Conservation (phyloP, 1,284 basidiomycete species). For the Phellinidium pouzarii region DNA sequence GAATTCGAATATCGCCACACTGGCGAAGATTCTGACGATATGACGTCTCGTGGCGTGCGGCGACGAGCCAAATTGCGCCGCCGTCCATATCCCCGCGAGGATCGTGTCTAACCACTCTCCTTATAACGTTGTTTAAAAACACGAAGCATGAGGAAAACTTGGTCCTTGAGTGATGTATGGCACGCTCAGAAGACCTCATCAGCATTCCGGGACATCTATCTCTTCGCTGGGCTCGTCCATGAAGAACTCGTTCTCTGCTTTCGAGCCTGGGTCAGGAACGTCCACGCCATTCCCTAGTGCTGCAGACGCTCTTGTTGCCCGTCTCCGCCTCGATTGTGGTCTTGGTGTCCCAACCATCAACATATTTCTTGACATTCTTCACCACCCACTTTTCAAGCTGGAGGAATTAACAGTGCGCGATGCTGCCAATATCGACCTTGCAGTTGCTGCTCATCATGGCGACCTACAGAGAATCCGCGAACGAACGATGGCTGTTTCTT, state of each 20-base stretch:
- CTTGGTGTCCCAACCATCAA: slow-evolving; percentile 14
- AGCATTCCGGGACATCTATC: neutral
- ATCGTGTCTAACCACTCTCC: neutral
- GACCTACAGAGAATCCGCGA: neutral
- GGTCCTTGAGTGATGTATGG: neutral
- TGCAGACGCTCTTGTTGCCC: slow-evolving; percentile 14
- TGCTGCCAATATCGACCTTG: slow-evolving; percentile 12
- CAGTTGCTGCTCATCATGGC: slow-evolving; percentile 3
- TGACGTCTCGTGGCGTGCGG: neutral
- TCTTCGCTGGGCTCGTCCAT: neutral
- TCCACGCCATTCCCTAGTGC: slow-evolving; percentile 9
- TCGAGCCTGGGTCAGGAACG: slow-evolving; percentile 7
- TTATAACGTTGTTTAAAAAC: neutral
- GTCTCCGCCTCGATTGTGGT: slow-evolving; percentile 11
- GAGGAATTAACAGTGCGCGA: slow-evolving; percentile 4
- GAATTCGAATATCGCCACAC: too few species aligned
- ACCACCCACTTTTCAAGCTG: slow-evolving; percentile 11
- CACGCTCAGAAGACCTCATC: neutral
- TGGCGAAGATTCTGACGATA: too few species aligned
- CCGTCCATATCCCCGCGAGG: neutral
- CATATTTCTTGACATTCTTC: slow-evolving; percentile 14
- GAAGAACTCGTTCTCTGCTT: neutral
- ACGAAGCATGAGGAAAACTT: neutral
- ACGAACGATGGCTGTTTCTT: neutral
- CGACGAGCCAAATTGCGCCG: neutral